These are phyloP conservation scores for Thecaphora thlaspeos DNA, from an alignment of 1,284 basidiomycete genomes.

Conservation along the genomic window DNA sequence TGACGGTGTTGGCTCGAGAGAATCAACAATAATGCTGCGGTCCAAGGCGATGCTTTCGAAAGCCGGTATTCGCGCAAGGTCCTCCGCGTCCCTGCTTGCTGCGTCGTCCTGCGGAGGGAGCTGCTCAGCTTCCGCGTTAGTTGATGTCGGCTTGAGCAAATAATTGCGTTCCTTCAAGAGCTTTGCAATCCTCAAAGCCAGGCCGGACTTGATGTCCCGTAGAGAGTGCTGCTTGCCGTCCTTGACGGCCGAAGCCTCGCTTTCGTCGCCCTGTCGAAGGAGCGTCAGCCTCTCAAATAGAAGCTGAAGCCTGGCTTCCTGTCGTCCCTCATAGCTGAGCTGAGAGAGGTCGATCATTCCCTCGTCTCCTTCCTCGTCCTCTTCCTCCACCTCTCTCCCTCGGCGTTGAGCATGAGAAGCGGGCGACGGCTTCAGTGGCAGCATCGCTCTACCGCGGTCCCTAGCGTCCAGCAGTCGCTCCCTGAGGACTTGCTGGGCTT, in stretches of 20 bases:
- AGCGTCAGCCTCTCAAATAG: conserved; percentile 28
- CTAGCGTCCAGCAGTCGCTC: conserved; percentile 25
- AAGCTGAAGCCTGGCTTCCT: conserved; percentile 24
- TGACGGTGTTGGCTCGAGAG: neutral
- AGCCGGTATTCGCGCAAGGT: neutral
- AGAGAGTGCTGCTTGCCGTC: conserved; percentile 7
- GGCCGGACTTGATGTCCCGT: conserved; percentile 19
- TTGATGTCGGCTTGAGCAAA: conserved; percentile 6
- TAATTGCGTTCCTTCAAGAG: conserved; percentile 19
- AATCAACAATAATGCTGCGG: conserved; percentile 1
- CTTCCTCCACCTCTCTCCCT: no score
- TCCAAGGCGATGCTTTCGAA: conserved; percentile 14
- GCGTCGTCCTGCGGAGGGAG: neutral
- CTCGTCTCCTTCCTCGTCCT: conserved; percentile 6
- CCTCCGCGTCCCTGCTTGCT: neutral
- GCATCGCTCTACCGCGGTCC: conserved; percentile 15
- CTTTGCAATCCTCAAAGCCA: conserved; percentile 15
- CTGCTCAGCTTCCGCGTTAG: neutral
- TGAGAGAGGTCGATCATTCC: conserved; percentile 1
- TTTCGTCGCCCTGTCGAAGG: conserved; percentile 9
- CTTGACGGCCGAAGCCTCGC: neutral
- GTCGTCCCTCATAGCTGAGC: conserved; percentile 20
- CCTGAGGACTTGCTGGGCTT: conserved; percentile 8
- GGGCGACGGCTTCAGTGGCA: conserved; percentile 11
- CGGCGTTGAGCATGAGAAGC: no score